Evolutionary conservation across 164 flowering plant genomes (phyloP), one percentile per base, ranked within the genome.

Genomic region (Chloranthus sessilifolius): DNA sequence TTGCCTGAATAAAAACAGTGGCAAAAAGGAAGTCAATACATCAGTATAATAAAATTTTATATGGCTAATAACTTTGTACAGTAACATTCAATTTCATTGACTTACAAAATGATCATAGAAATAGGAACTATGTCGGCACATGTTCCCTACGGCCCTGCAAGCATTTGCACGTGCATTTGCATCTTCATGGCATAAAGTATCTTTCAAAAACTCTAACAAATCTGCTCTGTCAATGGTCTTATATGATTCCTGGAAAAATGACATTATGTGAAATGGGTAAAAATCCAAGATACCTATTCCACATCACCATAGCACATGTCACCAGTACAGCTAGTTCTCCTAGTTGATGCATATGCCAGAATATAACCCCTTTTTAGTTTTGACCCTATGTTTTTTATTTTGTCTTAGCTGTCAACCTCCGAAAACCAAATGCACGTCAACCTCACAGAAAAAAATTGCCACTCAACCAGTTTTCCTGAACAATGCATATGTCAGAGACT

Each of bases 71-170:
- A 4, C n/a, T n/a, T 12, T 14, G 4, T 14, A n/a, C 20, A 33
- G 30, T 25, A n/a, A 47, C 42, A 16, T 19, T 6, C 2, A 41
- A 50, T 20, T 15, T 37, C 23, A 25, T 11, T 23, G 30, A 66
- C 83, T 56, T 77, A 88, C 98, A 62, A 85, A 66, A 22, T 69
- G 67, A 51, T 53, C 55, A 56, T 88, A 92, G 55, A 88, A 92
- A 55, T 82, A 82, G 39, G 82, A 62, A 59, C 81, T 86, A 57
- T 92, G 92, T 15, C 99, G 87, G 64, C 95, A 92, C 99, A 92
- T 83, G 80, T 92, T 92, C 41, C 99, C 99, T n/a, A 88, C 43
- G 55, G 85, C 95, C 74, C 95, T 86, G 80, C 99, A 92, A 19
- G 89, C 68, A 64, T 92, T 88, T 50, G 95, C 85, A 41, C 99